Base-by-base conservation (phyloP, 208 protist species). In the Leishmania lainsoni region DNA sequence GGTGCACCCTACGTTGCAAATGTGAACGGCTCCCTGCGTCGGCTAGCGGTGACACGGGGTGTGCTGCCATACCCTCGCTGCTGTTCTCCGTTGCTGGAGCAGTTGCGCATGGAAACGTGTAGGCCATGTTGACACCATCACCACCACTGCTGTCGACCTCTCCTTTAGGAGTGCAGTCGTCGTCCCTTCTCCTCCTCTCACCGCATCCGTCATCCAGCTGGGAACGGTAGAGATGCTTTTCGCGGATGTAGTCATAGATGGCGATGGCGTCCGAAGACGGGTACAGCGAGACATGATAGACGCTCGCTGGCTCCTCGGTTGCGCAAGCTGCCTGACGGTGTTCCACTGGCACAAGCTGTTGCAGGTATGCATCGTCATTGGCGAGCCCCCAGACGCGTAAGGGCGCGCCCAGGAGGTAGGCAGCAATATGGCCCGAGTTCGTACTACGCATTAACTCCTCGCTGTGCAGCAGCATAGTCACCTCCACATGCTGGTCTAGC, bases 381-480 rank as follows among this genome's bases (percentile, higher is more conserved):
- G 51, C 74, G n/a, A 95, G 72, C 35, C 93, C 93, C 93, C 93
- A 97, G 70, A 97, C 87, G 1, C 88, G 89, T 3, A 97, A 49
- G 1, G 91, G 89, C 0, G 91, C 90, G 16, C 90, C 91, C 16
- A 97, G 85, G 45, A 95, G 72, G 79, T 87, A 92, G n/a, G 91
- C 93, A 10, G 90, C 90, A 80, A 97, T 92, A 83, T 97, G 93
- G 9, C 93, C 93, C 5, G 93, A 91, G 86, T 97, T 97, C 32
- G 93, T 95, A 79, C 89, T 91, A 20, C 93, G 93, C 88, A 97
- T 90, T 59, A 97, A 29, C 84, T 97, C 93, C 79, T 92, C 93
- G 12, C 87, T 75, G 84, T 97, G 93, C 75, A 97, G 83, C 22
- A 97, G 80, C 81, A 97, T 91, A 58, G 91, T 95, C 56, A 96